Evolutionary conservation across 2,329 filamentous ascomycete species (phyloP), one percentile per base, ranked within the genome.

Genomic region (Plectosphaerella plurivora): DNA sequence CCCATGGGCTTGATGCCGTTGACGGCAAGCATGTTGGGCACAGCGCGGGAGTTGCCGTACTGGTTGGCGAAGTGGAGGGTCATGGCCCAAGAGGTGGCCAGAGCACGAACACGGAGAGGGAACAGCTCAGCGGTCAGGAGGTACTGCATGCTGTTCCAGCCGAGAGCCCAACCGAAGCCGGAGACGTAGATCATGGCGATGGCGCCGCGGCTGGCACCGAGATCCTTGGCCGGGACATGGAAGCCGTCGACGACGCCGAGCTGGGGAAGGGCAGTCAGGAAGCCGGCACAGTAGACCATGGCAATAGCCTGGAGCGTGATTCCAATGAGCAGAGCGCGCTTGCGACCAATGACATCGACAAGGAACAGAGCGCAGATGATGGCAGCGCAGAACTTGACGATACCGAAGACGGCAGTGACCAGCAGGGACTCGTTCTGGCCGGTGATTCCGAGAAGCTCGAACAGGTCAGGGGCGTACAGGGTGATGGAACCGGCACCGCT

Each of bases 51-150:
- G 71, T 89, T 91, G 24, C 87, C 88, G 64, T 89, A 91, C 68
- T 91, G 87, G 67, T 89, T 89, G 54, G 80, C 84, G 63, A 91
- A 91, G 68, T 92, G 88, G 54, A 91, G 78, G 1, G 83, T 88
- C 88, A 91, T 91, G 46, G 86, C 83, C 63, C 88, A 76, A 0
- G 83, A 87, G 1, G 86, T 87, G 18, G 84, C 82, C 10, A 91
- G 69, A 4, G 87, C 87, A 51, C 88, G 82, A 48, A 92, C 83
- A 4, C 87, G 80, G 10, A 91, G 76, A 1, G 88, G 87, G 72
- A 89, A 92, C 55, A 92, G 77, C 64, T 92, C 88, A 1, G 87
- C 86, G 14, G 87, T 90, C 52, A 92, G 79, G 4, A 92, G 77
- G 64, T 91, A 33, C 68, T 91, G 88, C 76, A 89, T 87, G 1